Evolutionary conservation across 805 yeast genomes (phyloP), one percentile per base, ranked within the genome.

Genomic region (Ogataea neopini): DNA sequence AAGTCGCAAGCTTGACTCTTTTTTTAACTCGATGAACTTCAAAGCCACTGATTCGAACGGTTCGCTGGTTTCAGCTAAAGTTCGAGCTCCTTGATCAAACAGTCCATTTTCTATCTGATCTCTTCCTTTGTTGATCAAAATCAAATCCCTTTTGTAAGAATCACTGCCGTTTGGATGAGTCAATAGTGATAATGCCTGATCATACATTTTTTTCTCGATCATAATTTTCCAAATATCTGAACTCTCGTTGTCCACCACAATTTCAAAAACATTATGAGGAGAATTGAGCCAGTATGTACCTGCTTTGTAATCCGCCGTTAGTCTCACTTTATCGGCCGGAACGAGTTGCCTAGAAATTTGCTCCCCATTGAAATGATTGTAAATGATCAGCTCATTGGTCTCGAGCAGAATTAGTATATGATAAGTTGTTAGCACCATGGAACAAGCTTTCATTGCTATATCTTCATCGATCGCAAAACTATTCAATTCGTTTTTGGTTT

Each of bases 201-300:
- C 87, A 63, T 74, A 92, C 47, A 77, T 66, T 6, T 71, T 64
- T 43, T 70, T 71, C 3, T 73, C 74, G n/a, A 83, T 61, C 57
- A 83, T 64, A 0, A 79, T 70, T 44, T 76, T 77, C 96, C 97
- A 88, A 2, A 91, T 82, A 20, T 86, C 86, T 4, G 76, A 70
- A 4, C 82, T 72, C 63, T 92, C 97, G 58, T 85, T 77, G 29
- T 75, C 75, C 10, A 88, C 70, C 8, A 84, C 74, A 6, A 94
- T 66, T 62, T 94, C 99, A 60, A 76, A 86, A 8, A 94, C 80
- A 41, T 73, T 73, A 4, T 67, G 60, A 10, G 69, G 64, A 0
- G 94, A 80, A 57, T 72, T 88, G 3, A 86, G 65, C 99, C 99
- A 94, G 56, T 72, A 86, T 0, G 98, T 87, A 1, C 72, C 60